Evolutionary conservation across 768 basidiomycete genomes (phyloP).

Genomic region (Rubroboletus pulcherrimus): DNA sequence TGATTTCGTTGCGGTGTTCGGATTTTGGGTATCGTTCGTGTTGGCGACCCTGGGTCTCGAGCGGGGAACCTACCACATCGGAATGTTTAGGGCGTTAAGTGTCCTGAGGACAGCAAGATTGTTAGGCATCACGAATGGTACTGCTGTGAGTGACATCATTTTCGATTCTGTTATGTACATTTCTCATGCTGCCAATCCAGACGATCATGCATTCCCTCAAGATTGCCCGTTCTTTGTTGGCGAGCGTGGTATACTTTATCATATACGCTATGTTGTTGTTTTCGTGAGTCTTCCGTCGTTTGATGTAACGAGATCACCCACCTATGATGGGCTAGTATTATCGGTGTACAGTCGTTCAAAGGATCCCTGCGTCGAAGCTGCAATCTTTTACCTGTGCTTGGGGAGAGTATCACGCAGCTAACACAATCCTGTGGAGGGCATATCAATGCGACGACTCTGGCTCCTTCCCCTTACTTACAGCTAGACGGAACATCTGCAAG

Average conservation of each 20-base stretch:
- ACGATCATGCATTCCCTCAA: slow-evolving; percentile 93
- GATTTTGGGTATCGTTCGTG: slow-evolving; percentile 83
- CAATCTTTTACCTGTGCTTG: slow-evolving; percentile 49
- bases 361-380: slow-evolving; percentile 75
- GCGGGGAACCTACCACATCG: slow-evolving; percentile 66
- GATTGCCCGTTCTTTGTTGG: slow-evolving; percentile 82
- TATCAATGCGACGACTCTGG: slow-evolving; percentile 57
- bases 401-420: slow-evolving; percentile 46
- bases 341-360: slow-evolving; percentile 92
- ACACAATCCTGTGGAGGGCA: slow-evolving; percentile 78
- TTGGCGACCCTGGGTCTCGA: slow-evolving; percentile 71
- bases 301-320: neutral
- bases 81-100: slow-evolving; percentile 83
- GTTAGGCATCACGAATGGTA: slow-evolving; percentile 86
- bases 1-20: slow-evolving; percentile 79
- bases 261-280: slow-evolving; percentile 86
- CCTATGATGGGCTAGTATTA: slow-evolving; percentile 46
- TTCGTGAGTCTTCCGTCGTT: slow-evolving; percentile 48
- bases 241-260: slow-evolving; percentile 88
- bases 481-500: slow-evolving; percentile 36
- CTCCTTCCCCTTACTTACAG: slow-evolving; percentile 40
- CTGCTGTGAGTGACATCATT: slow-evolving; percentile 56
- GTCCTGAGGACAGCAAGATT: slow-evolving; percentile 80
- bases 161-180: neutral
- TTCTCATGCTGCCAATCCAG: slow-evolving; percentile 27